phyloP scores from a whole-genome alignment of 805 yeast species.

The Limtongozyma cylindracea region DNA sequence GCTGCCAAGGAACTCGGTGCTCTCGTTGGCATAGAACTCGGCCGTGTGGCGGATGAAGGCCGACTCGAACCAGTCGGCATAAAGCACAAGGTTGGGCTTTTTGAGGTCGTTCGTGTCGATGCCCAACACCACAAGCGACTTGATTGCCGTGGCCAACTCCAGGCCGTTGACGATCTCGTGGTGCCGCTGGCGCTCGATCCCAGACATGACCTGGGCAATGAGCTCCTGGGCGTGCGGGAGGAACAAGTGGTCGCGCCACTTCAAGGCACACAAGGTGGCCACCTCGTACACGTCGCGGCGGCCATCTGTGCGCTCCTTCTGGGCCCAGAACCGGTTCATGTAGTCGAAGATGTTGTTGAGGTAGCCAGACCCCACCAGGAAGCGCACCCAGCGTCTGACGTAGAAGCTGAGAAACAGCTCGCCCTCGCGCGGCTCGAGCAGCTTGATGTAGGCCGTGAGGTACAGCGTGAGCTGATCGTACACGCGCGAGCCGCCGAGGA shows the following conservation, averaged over 20 bases:
- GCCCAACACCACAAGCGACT: conserved; percentile 73
- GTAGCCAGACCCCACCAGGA: conserved; percentile 75
- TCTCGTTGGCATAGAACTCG: conserved; percentile 44
- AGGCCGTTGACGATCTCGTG: conserved; percentile 48
- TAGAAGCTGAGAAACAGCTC: conserved; percentile 5
- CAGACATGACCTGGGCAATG: conserved; percentile 46
- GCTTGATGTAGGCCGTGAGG: conserved; percentile 29
- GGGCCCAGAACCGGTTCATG: conserved; percentile 93
- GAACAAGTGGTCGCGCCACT: conserved; percentile 77
- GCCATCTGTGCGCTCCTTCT: conserved; percentile 86
- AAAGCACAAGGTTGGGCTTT: conserved; percentile 61
- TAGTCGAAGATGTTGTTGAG: conserved; percentile 86
- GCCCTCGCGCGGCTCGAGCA: conserved; percentile 25
- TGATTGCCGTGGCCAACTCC: conserved; percentile 47
- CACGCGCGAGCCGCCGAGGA: conserved; percentile 74
- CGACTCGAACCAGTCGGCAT: conserved; percentile 55
- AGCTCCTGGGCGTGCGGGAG: conserved; percentile 31
- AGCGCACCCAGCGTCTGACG: conserved; percentile 66
- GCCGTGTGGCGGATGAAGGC: conserved; percentile 49
- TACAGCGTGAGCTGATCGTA: conserved; percentile 49
- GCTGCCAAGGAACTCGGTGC: conserved; percentile 32
- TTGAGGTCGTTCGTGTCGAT: conserved; percentile 77
- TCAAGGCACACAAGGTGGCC: conserved; percentile 61
- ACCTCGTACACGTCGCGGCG: conserved; percentile 78
- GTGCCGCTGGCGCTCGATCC: conserved; percentile 56